These are phyloP conservation scores for Termitomyces sp. DNA, from an alignment of 768 basidiomycete species.

Conservation along the genomic window DNA sequence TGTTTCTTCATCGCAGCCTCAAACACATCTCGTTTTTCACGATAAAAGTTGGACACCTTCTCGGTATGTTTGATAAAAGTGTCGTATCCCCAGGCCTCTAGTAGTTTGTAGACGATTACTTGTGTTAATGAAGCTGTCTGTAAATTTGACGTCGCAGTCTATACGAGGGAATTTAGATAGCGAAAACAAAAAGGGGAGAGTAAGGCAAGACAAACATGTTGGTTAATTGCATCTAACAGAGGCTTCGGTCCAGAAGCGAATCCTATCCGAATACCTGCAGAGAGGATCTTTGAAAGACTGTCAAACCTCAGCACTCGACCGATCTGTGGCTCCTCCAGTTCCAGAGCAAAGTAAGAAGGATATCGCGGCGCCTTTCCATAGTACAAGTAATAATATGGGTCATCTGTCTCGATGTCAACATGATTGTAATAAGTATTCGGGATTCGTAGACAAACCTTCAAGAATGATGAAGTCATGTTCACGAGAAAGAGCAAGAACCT, in stretches of 20 bases:
- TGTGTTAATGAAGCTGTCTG: constrained; percentile 58
- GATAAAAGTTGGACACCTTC: constrained; percentile 63
- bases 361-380: constrained; percentile 57
- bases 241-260: constrained; percentile 67
- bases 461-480: constrained; percentile 74
- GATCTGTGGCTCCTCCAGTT: constrained; percentile 50
- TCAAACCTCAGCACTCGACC: constrained; percentile 84
- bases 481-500: constrained; percentile 60
- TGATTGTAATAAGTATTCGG: background rate
- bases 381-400: constrained; percentile 73
- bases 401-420: constrained; percentile 37
- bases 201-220: constrained; percentile 39
- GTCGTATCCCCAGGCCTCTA: constrained; percentile 64
- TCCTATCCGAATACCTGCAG: constrained; percentile 70
- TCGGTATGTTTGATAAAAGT: constrained; percentile 63
- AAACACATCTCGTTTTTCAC: constrained; percentile 63
- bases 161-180: background rate
- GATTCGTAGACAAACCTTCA: constrained; percentile 48
- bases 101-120: constrained; percentile 46
- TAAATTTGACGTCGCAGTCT: constrained; percentile 44
- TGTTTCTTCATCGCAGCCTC: constrained; percentile 62
- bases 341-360: constrained; percentile 76
- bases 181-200: background rate
- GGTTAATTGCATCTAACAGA: constrained; percentile 60
- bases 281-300: constrained; percentile 76